phyloP scores from a whole-genome alignment of 106 monocot genomes.

The Dendrobium nobile region DNA sequence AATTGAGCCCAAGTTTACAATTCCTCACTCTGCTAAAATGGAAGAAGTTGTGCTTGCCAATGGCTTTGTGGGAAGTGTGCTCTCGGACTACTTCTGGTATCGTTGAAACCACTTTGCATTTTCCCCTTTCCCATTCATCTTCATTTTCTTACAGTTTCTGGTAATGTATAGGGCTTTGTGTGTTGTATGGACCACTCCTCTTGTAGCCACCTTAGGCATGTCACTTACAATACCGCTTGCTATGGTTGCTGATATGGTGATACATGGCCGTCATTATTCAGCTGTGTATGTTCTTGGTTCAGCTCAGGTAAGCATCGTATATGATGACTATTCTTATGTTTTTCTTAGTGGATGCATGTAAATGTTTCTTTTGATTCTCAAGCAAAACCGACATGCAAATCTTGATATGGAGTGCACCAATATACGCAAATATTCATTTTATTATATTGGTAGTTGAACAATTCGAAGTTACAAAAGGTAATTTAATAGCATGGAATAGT shows the following conservation, averaged over 20 bases:
- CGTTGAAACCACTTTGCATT: background rate
- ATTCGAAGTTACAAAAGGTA: background rate
- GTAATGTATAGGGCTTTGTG: constrained; percentile 73
- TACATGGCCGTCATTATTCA: constrained; percentile 97
- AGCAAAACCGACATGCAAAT: background rate
- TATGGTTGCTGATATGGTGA: constrained; percentile 97
- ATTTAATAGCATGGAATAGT: background rate
- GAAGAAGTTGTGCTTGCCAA: constrained; percentile 97
- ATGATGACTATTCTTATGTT: background rate
- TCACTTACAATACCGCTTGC: constrained; percentile 96
- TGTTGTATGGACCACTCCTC: constrained; percentile 98
- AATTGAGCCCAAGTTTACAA: constrained; percentile 87
- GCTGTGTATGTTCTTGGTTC: constrained; percentile 92
- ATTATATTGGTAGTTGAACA: background rate
- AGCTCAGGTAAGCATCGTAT: constrained; percentile 48
- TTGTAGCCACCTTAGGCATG: constrained; percentile 96
- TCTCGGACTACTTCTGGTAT: constrained; percentile 99
- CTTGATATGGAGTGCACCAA: background rate
- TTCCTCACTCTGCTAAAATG: constrained; percentile 87
- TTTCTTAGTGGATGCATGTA: background rate
- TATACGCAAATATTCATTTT: background rate
- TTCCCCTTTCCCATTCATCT: background rate
- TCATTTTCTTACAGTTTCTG: constrained; percentile 1
- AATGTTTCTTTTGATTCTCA: background rate
- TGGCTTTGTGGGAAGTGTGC: constrained; percentile 87